These are phyloP conservation scores for Dionaea muscipula DNA, from an alignment of 179 eudicot species.

Conservation along the genomic window DNA sequence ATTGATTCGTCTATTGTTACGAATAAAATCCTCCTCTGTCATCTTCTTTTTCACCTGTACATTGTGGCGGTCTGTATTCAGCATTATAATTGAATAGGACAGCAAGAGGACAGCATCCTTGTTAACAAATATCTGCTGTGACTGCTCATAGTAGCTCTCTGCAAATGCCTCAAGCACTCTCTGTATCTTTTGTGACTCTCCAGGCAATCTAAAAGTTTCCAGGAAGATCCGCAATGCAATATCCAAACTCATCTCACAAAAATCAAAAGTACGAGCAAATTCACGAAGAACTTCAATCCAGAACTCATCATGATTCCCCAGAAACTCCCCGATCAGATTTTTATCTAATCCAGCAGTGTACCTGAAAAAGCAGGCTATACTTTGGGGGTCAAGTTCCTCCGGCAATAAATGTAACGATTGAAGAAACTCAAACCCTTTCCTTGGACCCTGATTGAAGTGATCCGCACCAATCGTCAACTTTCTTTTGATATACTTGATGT, in stretches of 20 bases:
- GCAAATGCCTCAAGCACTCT: conserved; percentile 41
- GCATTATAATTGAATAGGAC: conserved; percentile 35
- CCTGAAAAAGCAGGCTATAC: conserved; percentile 36
- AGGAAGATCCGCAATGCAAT: conserved; percentile 30
- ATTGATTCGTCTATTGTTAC: conserved; percentile 32
- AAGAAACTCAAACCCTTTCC: conserved; percentile 33
- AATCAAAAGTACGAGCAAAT: conserved; percentile 37
- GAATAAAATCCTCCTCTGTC: conserved; percentile 43
- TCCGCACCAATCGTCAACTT: conserved; percentile 34
- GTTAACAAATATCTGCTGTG: conserved; percentile 26
- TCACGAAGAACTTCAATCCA: conserved; percentile 33
- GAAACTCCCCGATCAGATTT: conserved; percentile 32
- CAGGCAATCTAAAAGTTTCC: conserved; percentile 36
- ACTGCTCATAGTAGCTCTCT: conserved; percentile 34
- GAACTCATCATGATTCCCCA: conserved; percentile 34
- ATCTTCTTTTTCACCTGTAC: conserved; percentile 42
- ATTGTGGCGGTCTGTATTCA: conserved; percentile 43
- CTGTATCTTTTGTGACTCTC: conserved; percentile 37
- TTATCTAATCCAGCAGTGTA: conserved; percentile 35
- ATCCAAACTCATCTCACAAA: conserved; percentile 31
- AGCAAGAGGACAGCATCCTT: conserved; percentile 40
- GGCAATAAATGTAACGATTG: conserved; percentile 34
- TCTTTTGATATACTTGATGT: conserved; percentile 27
- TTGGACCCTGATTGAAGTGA: conserved; percentile 33
- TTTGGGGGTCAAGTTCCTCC: conserved; percentile 29